Base-by-base conservation (phyloP, 2,329 filamentous ascomycete genomes). In the Thielaviopsis populi region DNA sequence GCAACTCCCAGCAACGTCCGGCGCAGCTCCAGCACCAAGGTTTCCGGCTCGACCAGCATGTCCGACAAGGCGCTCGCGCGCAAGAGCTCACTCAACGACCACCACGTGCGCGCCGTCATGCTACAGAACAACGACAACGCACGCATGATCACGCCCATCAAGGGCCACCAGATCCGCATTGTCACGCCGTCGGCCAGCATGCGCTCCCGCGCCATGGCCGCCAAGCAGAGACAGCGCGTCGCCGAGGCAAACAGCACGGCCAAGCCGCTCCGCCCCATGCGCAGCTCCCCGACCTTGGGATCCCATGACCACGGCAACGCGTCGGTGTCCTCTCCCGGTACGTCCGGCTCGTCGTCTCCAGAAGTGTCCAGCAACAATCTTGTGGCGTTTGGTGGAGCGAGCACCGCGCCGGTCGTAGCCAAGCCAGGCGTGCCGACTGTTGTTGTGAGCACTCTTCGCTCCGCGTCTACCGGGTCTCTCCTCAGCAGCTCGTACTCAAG, bases 231-330 rank as follows among this genome's bases (percentile, higher is more conserved):
- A 19, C 59, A 46, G 40, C 53, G 58, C 6, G 22, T 41, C 1
- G 41, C 54, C n/a, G 43, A 53, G 27, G 56, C 19, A n/a, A 37
- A 37, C n/a, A n/a, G 15, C 22, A 64, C 43, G 43, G 37, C 62
- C 17, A 62, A 65, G 43, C 41, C 40, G 11, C 33, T 66, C 40
- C 59, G 65, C 3, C 62, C 62, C 1, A 64, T 66, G 59, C 48
- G 65, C 13, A 64, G 62, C 15, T 64, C 62, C 7, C 65, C 62
- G 10, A 66, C 65, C 6, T 50, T 66, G 6, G 65, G 65, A 11
- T 50, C 50, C 3, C 59, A 64, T 13, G 65, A 66, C 22, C 62
- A 62, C 17, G 65, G 62, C 19, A 42, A 59, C 15, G 59, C 63
- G 8, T 64, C 62, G 3, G 65, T 66, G 17, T 63, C 62, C 1